Evolutionary conservation across 805 yeast species (phyloP), one percentile per base, ranked within the genome.

Genomic region (Geotrichum ghanense): DNA sequence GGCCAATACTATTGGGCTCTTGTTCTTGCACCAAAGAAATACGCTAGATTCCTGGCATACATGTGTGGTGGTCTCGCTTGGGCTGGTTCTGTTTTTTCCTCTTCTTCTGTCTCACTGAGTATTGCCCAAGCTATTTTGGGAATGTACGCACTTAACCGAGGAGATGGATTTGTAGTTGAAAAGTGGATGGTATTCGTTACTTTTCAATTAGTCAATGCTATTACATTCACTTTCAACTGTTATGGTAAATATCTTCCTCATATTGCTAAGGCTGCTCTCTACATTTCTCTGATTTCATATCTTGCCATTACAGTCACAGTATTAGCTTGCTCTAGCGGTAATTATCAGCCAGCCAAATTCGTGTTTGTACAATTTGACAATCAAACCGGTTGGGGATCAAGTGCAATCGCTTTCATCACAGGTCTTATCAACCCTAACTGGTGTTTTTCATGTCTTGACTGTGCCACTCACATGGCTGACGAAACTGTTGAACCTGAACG

Each of bases 381-480:
- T 56, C 70, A 65, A 24, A 77, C 83, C 1, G 85, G 85, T 34
- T 79, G 84, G 83, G 53, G 66, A 7, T 67, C 74, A 2, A 53
- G 74, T 1, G 84, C 75, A 22, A 71, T 79, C 60, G 81, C 83
- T 0, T 77, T 79, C 57, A 71, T 80, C 48, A 76, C 78, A n/a
- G 86, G 87, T 16, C 62, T 80, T 43, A 73, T 80, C 53, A 79
- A 79, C 57, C 83, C 85, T 4, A 74, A 77, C 47, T 81, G 83
- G 83, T 74, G 81, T 9, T 79, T 79, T 64, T 70, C 78, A 22
- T 79, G 86, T 52, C 68, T 79, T 44, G 88, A 81, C 56, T 75
- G 79, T 48, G 84, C 85, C 2, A 78, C 85, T 2, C 87, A 81
- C 55, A 70, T 81, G 73, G 78, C 82, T 19, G 88, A 81, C 56